Conservation (phyloP, 495 filamentous ascomycete species). For the Penicillium diatomitis region DNA sequence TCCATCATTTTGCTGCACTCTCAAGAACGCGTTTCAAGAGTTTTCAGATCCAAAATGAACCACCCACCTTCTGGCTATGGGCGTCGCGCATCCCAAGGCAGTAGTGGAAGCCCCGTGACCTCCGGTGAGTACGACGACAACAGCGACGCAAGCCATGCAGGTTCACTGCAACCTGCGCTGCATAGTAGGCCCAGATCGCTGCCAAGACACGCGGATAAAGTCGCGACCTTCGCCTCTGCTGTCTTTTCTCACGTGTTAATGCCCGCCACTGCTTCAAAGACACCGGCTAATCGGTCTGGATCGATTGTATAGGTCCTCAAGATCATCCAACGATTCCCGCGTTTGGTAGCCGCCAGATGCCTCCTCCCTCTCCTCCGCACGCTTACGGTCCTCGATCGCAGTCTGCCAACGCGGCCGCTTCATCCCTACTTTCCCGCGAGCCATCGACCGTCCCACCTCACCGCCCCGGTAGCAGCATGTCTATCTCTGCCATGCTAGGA, state of each 20-base stretch:
- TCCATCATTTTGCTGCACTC: constrained; percentile 3
- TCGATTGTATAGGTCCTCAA: constrained; percentile 19
- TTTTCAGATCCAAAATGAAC: constrained; percentile 26
- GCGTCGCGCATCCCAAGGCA: constrained; percentile 30
- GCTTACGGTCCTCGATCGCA: constrained; percentile 37
- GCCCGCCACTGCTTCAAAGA: not conserved
- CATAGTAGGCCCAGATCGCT: constrained; percentile 3
- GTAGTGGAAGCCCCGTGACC: constrained; percentile 26
- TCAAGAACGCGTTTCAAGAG: not conserved
- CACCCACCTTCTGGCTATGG: constrained; percentile 18
- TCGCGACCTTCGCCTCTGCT: not conserved
- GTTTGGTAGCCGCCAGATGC: constrained; percentile 47
- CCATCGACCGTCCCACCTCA: constrained; percentile 35
- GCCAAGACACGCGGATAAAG: not conserved
- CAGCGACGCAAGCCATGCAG: constrained; percentile 6
- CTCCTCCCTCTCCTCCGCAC: constrained; percentile 51
- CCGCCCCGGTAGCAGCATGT: constrained; percentile 76
- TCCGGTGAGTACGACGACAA: constrained; percentile 25
- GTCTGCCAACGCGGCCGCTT: constrained; percentile 31
- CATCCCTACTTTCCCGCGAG: constrained; percentile 45
- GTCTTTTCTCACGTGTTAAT: not conserved
- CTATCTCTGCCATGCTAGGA: constrained; percentile 86
- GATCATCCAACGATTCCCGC: constrained; percentile 37
- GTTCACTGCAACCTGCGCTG: constrained; percentile 3
- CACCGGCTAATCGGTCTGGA: not conserved